Base-by-base conservation (phyloP, 257 asterid species). In the Dorcoceras hygrometricum region DNA sequence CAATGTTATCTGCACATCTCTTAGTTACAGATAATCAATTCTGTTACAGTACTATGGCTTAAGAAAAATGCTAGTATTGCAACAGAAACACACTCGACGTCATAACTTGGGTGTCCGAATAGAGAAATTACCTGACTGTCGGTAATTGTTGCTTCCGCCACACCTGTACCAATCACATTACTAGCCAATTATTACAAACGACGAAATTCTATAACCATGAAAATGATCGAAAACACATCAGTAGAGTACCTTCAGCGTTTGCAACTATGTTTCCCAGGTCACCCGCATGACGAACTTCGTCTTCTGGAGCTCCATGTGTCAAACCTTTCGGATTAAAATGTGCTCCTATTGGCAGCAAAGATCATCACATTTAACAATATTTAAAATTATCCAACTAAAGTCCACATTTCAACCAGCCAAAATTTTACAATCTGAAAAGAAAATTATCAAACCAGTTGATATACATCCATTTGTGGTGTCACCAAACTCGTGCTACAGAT, bases 201-300 rank as follows among this genome's bases (percentile, higher is more conserved):
- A 12, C 14, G 36, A 39, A 19, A 54, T 8, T 27, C 10, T 11
- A 59, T 9, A 19, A 43, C 7, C 6, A 46, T 18, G 46, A 59
- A 51, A 71, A 12, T 39, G 5, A 12, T 12, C 1, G 18, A 11
- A 39, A 39, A 39, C 50, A 39, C 50, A 39, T 25, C 27, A 63
- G 28, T n/a, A 55, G 64, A 71, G 26, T 90, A 93, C 99, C 99
- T 1, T 88, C 88, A 46, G 90, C 87, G 56, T 93, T 88, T 66
- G 99, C 97, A 79, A 83, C 83, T 84, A 93, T 90, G 97, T 93
- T 93, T 93, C 99, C 99, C 99, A 93, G 99, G 96, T 93, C 99
- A 79, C 99, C 99, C 96, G 97, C 99, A 85, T 90, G 99, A 62
- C 99, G 97, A 57, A 83, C 74, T 70, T 88, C 90, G 36, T 93